A percentile compares a stretch with the other conserved stretches of the same genome.
Evolutionary conservation across 129 eudicot genomes (phyloP).

Genomic region (Pittosporum tobira): DNA sequence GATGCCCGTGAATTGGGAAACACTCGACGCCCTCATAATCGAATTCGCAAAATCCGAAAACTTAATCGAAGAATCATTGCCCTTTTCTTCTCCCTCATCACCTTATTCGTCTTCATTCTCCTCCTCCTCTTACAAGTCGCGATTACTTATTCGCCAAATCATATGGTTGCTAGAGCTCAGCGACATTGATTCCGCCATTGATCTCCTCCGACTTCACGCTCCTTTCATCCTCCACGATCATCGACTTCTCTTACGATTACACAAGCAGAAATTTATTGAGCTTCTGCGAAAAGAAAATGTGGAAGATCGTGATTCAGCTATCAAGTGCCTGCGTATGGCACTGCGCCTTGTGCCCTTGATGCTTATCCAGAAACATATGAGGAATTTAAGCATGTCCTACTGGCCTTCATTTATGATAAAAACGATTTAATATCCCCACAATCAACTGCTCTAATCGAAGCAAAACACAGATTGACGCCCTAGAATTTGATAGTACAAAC

Average conservation of each 20-base stretch:
- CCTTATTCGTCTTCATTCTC: conserved; percentile 33
- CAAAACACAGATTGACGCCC: conserved; percentile 22
- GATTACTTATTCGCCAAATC: conserved; percentile 60
- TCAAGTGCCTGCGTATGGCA: conserved; percentile 62
- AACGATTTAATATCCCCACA: conserved; percentile 53
- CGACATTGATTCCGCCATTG: conserved; percentile 62
- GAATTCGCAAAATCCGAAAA: conserved; percentile 91
- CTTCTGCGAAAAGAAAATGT: conserved; percentile 78
- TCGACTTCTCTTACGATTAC: conserved; percentile 80
- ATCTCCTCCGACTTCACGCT: conserved; percentile 59
- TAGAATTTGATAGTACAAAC: neutral
- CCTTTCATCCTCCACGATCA: conserved; percentile 78
- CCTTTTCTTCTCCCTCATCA: neutral
- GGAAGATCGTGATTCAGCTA: conserved; percentile 69
- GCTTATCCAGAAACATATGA: conserved; percentile 99
- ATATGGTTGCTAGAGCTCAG: conserved; percentile 59
- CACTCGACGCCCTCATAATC: conserved; percentile 77
- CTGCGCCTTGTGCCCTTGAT: conserved; percentile 94
- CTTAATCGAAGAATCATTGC: conserved; percentile 45
- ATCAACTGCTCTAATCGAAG: conserved; percentile 3
- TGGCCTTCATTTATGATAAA: conserved; percentile 77
- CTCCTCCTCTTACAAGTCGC: conserved; percentile 48
- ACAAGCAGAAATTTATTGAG: conserved; percentile 97
- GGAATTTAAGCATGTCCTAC: conserved; percentile 94
- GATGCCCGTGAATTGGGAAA: conserved; percentile 85